Base-by-base conservation (phyloP, 805 yeast genomes). In the Cyberlindnera euphorbiiphila region DNA sequence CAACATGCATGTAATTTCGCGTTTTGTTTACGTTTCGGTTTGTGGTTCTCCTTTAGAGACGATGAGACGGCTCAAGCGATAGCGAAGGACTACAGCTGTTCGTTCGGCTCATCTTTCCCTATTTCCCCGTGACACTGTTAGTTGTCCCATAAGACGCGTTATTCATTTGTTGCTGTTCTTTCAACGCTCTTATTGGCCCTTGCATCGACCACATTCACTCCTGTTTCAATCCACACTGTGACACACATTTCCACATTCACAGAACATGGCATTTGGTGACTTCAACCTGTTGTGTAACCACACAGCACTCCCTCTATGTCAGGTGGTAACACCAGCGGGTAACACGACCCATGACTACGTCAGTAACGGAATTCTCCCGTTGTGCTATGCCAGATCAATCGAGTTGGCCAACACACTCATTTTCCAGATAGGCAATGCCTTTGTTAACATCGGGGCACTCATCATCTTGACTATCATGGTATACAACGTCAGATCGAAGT, bases 381-480 rank as follows among this genome's bases (percentile, higher is more conserved):
- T 61, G 26, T 91, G 98, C 62, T 91, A 86, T 50, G 81, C 97
- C 0, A 68, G 97, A 53, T 73, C 91, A 6, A 85, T 91, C 16
- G 88, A 82, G 48, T 56, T 91, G 27, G 96, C 96, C 36, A 91
- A 91, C 62, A 91, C 98, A 1, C 71, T 86, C 65, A 85, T 91
- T 15, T 91, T 88, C 64, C 86, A 86, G 57, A 69, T 86, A 11
- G 97, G 96, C 20, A 84, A 81, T 45, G 87, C 95, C 6, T 84
- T 91, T 56, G 75, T 88, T 15, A 86, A 89, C 55, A 78, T 91
- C 36, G 87, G 83, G 1, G 77, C 86, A 0, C 62, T 93, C 23
- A 62, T 73, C 6, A 72, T 86, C 28, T 46, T 83, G 25, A 66
- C 81, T 34, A 72, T 87, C 50, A 84, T 89, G 38, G 68, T 88